Evolutionary conservation across 2,329 filamentous ascomycete genomes (phyloP), one percentile per base, ranked within the genome.

Genomic region (Trichophyton mentagrophytes): DNA sequence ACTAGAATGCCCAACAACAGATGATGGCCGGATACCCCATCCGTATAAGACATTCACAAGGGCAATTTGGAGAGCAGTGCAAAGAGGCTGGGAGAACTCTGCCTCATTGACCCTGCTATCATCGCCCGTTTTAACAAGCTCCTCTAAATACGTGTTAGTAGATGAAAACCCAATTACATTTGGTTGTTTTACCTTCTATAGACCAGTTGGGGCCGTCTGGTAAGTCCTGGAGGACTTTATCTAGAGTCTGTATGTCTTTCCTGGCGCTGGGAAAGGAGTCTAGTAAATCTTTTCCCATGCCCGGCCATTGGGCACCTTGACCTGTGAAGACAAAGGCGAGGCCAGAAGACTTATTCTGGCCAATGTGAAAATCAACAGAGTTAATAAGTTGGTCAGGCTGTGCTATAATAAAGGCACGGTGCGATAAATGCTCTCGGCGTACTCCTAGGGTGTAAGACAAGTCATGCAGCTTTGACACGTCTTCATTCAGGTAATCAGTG

Each of bases 1-100:
- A 40, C 62, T 65, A 3, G 67, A 69, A 61, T 70, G 69, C 1
- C 69, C 69, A 9, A 67, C 63, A 8, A 65, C 63, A n/a, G 59
- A 59, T 8, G 58, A 55, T n/a, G 66, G 65, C 6, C 20, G 42
- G 15, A 68, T 56, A 42, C 57, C 61, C 62, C 60, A 67, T 11
- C 58, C 53, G 3, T 57, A 30, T 3, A 69, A 60, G 3, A 69
- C 59, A 8, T 68, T 64, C 3, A 69, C 61, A n/a, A 68, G 46
- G 3, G 62, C 61, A 15, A 69, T 55, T 56, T 69, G 67, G 3
- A 69, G 17, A n/a, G 63, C 67, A 9, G 62, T 65, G 42, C 66
- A 67, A 1, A 68, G 25, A 5, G 66, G 66, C 42, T 68, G 67
- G 11, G 66, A 66, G 15, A 61, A 30, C 25, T 36, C 33, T 33